Conservation (phyloP, 2,329 filamentous ascomycete genomes). For the Cordyceps javanica region DNA sequence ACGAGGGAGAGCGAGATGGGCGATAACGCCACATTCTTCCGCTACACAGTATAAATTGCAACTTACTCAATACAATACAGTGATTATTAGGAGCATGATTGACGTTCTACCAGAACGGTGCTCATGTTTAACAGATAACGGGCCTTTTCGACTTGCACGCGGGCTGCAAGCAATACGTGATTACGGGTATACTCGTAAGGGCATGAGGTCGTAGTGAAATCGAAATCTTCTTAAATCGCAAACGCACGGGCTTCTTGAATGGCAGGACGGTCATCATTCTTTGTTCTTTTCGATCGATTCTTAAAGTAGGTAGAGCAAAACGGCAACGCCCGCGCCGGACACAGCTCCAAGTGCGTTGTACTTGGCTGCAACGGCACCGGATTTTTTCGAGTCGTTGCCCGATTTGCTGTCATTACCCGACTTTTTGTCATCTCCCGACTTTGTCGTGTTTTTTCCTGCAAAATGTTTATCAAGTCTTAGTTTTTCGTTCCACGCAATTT, state of each 20-base stretch:
- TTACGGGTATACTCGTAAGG: constrained; percentile 1
- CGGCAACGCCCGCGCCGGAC: not conserved
- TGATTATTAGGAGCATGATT: not conserved
- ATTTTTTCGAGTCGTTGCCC: not conserved
- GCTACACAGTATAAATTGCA: constrained; percentile 40
- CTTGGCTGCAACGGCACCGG: not conserved
- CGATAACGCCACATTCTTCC: constrained; percentile 51
- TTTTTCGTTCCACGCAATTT: constrained; percentile 2
- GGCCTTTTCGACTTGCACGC: not conserved
- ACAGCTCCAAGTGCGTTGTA: constrained; percentile 1
- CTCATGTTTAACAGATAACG: not conserved
- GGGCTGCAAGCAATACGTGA: not conserved
- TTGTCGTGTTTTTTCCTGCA: constrained; percentile 2
- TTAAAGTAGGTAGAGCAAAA: constrained; percentile 10
- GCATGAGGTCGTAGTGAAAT: not conserved
- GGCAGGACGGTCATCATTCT: not conserved
- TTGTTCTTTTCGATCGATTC: constrained; percentile 3
- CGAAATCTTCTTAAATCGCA: not conserved
- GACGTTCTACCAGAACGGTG: not conserved
- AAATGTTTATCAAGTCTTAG: constrained; percentile 12
- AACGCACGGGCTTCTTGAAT: constrained; percentile 3
- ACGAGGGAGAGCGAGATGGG: constrained; percentile 45
- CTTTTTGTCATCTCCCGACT: not conserved
- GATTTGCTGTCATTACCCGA: not conserved
- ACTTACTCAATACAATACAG: not conserved